These are phyloP conservation scores for Nemania bipapillata DNA, from an alignment of 2,329 filamentous ascomycete genomes.

Conservation along the genomic window DNA sequence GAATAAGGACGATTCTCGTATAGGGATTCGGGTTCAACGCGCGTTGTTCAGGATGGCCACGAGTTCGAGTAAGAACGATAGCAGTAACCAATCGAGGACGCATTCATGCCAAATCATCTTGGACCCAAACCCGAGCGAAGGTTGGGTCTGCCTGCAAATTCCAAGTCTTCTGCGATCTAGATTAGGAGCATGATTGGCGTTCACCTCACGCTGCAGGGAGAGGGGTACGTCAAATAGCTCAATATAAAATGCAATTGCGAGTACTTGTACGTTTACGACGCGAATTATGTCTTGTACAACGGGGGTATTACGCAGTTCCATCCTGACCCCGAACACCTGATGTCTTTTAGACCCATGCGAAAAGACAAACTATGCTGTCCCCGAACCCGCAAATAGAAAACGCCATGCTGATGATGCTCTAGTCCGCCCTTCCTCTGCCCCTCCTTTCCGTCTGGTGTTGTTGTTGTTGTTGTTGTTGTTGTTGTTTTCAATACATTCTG, in stretches of 20 bases:
- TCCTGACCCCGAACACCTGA: neutral
- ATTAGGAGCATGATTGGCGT: neutral
- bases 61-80: neutral
- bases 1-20: neutral
- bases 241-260: neutral
- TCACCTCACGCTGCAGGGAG: neutral
- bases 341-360: neutral
- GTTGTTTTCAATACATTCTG: slow-evolving; percentile 3
- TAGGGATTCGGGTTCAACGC: neutral
- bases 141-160: neutral
- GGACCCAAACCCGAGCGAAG: too few species aligned
- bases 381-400: neutral
- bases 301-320: neutral
- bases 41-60: neutral
- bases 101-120: neutral
- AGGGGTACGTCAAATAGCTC: neutral
- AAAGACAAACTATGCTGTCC: neutral
- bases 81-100: neutral
- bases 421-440: neutral
- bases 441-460: too few species aligned
- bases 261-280: neutral
- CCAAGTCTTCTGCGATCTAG: neutral
- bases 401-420: neutral
- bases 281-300: neutral
- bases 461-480: too few species aligned